Base-by-base conservation (phyloP, 371 early-diverging fungal species). In the Dinochytrium kinnereticum region DNA sequence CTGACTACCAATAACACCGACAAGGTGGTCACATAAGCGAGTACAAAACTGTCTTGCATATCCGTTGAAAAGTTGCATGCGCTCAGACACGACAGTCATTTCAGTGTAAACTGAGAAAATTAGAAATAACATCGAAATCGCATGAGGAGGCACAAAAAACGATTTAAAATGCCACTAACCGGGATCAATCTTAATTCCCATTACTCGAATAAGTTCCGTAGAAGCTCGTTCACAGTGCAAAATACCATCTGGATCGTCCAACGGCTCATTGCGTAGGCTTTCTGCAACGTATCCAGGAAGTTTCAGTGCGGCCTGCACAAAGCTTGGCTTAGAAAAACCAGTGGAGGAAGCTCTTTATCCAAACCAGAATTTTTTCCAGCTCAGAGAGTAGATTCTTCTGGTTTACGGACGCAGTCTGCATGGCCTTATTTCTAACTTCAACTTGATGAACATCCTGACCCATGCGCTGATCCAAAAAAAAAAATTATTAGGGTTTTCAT, bases 361-460 rank as follows among this genome's bases (percentile, higher is more conserved):
- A 83, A 82, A 91, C 91, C 78, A 96, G 75, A 33, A 96, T 80
- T 36, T 84, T 82, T 75, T 96, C 95, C 21, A 98, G 82, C 71
- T 96, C 96, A 19, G 78, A 77, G n/a, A 95, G 84, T 37, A 98
- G 81, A 28, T 83, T 84, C 38, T 93, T 90, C 72, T 96, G 97
- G 78, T 96, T 98, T 26, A 86, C 82, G 10, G 94, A 92, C 55
- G 93, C 89, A 28, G 94, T 88, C 80, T 96, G 96, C 73, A 98
- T 88, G 37, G 90, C 92, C 68, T 96, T 92, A 81, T 96, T 97
- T 76, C 93, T 91, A 17, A 91, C 86, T 83, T 96, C 95, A 70
- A 98, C 96, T 72, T 95, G 93, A 81, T 93, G 94, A 68, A 96
- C 95, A 82, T 96, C 96, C 80, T 95, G 94, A 33, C 95, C 97